Percentiles rank a stretch among this genome's conserved stretches.
Conservation (phyloP, 2,329 filamentous ascomycete species). For the Septoria petroselini region DNA sequence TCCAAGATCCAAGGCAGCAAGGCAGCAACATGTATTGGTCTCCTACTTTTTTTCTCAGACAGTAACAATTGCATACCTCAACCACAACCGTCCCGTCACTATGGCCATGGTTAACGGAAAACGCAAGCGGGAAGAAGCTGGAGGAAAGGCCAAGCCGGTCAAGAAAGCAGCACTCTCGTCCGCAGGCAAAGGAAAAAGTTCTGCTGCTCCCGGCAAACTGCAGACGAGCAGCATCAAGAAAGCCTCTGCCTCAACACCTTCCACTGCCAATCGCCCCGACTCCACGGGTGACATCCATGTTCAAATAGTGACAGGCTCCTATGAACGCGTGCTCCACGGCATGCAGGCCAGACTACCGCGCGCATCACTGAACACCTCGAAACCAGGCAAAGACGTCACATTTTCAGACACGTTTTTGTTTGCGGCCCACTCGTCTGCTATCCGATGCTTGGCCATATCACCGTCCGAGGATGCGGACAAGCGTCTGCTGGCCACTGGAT, state of each 20-base stretch:
- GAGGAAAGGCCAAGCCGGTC: slow-evolving; percentile 14
- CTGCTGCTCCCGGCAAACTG: neutral
- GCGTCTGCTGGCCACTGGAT: slow-evolving; percentile 83
- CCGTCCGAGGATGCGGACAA: slow-evolving; percentile 64
- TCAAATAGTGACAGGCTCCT: slow-evolving; percentile 88
- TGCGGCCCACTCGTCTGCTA: slow-evolving; percentile 84
- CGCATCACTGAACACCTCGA: slow-evolving; percentile 1
- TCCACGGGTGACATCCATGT: slow-evolving; percentile 54
- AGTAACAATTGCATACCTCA: neutral
- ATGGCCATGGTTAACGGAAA: slow-evolving; percentile 9
- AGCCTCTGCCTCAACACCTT: neutral
- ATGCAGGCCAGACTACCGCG: slow-evolving; percentile 69
- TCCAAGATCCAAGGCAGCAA: too few relatives aligned
- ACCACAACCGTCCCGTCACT: neutral
- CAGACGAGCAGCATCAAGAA: slow-evolving; percentile 7
- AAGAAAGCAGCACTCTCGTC: slow-evolving; percentile 10
- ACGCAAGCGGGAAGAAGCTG: slow-evolving; percentile 12
- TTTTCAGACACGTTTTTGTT: slow-evolving; percentile 96
- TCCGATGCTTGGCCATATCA: slow-evolving; percentile 84
- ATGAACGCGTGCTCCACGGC: slow-evolving; percentile 89
- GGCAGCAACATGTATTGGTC: too few relatives aligned
- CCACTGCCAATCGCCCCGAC: neutral
- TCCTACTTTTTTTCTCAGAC: neutral
- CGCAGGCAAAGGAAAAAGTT: slow-evolving; percentile 2
- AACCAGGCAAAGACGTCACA: slow-evolving; percentile 45